Base-by-base conservation (phyloP, 441 rosid genomes). In the Geranium incanum region DNA sequence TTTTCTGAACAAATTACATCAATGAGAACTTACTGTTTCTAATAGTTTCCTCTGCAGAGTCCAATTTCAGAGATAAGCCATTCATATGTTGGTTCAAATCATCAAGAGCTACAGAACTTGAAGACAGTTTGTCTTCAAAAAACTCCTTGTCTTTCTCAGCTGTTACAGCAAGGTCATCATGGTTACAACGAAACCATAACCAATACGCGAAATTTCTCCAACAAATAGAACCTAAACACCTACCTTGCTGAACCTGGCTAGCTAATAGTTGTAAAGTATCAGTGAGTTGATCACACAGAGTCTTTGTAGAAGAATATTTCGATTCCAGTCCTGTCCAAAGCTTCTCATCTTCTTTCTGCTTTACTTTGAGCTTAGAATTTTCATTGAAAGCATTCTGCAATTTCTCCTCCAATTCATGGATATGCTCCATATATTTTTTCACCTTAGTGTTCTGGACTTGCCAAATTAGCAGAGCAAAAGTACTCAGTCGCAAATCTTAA, bases 241-340 rank as follows among this genome's bases (percentile, higher is more conserved):
- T 80, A 94, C 97, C 95, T 77, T 86, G 82, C 81, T 92, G 94
- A 80, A 92, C 89, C 78, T 85, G 95, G 66, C 84, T 68, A 60
- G 94, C 90, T 78, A 94, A 81, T 65, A 78, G 89, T 74, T 90
- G 97, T 66, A 92, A 81, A 39, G 97, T 90, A 75, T 90, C 99
- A 37, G 97, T 86, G 71, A 89, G 86, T 75, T 92, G 97, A 83
- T 90, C 90, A 48, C 86, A 94, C 4, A 92, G 76, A 65, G 81
- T 80, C 84, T 90, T 92, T 6, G 99, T 94, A 13, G 97, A 90
- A 77, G 97, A 87, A 75, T 88, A 88, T 63, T 90, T 92, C 36
- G 97, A 94, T 78, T 88, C 94, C 84, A 90, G 39, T 68, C 97
- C 99, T 81, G 80, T 88, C 99, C 99, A 94, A 38, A 92, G 88